These are phyloP conservation scores for Phoma sp. DNA, from an alignment of 2,329 filamentous ascomycete genomes.

Conservation along the genomic window DNA sequence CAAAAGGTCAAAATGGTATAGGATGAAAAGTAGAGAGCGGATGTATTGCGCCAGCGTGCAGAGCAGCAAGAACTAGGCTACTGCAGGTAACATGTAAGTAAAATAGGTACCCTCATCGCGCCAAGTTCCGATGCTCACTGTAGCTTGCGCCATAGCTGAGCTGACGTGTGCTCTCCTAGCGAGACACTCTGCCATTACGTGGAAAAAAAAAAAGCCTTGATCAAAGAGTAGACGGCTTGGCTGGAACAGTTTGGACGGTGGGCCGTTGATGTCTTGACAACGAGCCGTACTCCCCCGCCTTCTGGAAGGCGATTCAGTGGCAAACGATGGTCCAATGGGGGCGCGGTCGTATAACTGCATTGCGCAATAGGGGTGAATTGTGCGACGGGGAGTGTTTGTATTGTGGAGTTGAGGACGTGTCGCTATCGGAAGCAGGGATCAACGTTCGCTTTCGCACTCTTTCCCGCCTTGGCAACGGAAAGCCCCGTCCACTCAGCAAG, in stretches of 20 bases:
- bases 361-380: neutral
- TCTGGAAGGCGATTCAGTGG: neutral
- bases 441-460: too few species aligned
- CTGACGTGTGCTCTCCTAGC: conserved; percentile 2
- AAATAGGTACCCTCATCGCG: neutral
- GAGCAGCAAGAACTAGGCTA: neutral
- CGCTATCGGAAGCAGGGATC: neutral
- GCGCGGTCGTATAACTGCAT: neutral
- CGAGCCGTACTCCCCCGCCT: conserved; percentile 1
- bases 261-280: conserved; percentile 16
- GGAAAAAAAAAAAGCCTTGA: conserved; percentile 4
- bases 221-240: conserved; percentile 17
- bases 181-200: conserved; percentile 2
- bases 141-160: neutral
- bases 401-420: neutral
- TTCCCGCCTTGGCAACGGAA: too few species aligned
- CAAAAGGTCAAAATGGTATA: neutral
- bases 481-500: neutral
- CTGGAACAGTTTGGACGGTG: conserved; percentile 27
- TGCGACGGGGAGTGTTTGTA: conserved; percentile 2
- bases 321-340: too few species aligned
- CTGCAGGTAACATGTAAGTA: neutral
- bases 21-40: neutral
- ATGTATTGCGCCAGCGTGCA: neutral
- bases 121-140: neutral